These are phyloP conservation scores for Penstemon newberryi DNA, from an alignment of 257 asterid species.

Conservation along the genomic window DNA sequence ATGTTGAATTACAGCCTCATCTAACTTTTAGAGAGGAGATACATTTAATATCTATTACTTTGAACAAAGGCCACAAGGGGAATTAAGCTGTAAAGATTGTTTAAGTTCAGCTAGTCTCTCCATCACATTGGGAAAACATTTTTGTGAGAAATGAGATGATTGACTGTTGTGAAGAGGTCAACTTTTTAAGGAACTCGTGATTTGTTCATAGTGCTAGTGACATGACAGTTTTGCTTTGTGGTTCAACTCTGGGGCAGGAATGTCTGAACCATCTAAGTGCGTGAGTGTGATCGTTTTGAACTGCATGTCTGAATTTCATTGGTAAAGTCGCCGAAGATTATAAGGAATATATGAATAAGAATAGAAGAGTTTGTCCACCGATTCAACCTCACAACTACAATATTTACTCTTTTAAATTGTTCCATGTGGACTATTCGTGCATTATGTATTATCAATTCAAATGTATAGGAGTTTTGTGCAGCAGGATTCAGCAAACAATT, in stretches of 20 bases:
- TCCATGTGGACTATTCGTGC: background rate
- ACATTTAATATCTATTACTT: background rate
- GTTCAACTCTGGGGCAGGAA: background rate
- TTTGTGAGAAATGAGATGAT: background rate
- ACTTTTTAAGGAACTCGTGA: constrained; percentile 3
- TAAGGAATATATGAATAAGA: background rate
- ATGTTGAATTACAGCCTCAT: no score
- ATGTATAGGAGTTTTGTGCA: background rate
- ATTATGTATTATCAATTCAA: background rate
- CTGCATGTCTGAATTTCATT: constrained; percentile 9
- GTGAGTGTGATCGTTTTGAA: background rate
- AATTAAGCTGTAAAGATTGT: background rate
- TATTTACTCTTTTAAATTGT: background rate
- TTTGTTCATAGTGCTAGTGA: constrained; percentile 6
- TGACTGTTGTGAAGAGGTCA: background rate
- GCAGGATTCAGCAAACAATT: background rate
- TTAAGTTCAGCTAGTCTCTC: constrained; percentile 12
- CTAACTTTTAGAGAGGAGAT: no score
- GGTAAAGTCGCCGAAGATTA: background rate
- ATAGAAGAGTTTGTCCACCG: constrained; percentile 5
- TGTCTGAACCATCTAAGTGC: background rate
- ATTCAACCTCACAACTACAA: background rate
- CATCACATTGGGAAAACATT: constrained; percentile 13
- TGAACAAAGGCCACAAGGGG: background rate
- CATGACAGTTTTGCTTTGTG: constrained; percentile 7